A percentile compares a stretch with the other conserved stretches of the same genome.
Evolutionary conservation across 2,329 filamentous ascomycete species (phyloP).

Genomic region (Fusarium equiseti): DNA sequence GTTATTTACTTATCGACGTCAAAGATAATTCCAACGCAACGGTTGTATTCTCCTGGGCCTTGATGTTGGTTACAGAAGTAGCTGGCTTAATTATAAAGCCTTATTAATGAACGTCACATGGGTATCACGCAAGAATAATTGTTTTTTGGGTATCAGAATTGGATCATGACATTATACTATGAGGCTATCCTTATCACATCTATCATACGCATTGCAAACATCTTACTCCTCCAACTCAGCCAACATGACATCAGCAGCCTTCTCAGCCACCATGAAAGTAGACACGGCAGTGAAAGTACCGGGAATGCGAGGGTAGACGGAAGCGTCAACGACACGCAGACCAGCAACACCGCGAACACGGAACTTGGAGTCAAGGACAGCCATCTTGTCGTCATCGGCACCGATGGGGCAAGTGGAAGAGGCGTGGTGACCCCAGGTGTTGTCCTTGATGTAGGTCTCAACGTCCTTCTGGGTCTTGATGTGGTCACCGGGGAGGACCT

Average conservation of each 20-base stretch:
- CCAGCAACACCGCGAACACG: conserved; percentile 60
- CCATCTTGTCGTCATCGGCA: conserved; percentile 48
- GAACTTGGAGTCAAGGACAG: conserved; percentile 63
- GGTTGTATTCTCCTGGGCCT: neutral
- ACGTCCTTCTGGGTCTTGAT: conserved; percentile 36
- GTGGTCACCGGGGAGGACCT: conserved; percentile 33
- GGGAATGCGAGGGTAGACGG: conserved; percentile 56
- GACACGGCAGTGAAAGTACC: conserved; percentile 52
- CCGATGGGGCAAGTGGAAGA: conserved; percentile 52
- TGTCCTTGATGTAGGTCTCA: conserved; percentile 47
- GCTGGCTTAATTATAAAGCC: no score
- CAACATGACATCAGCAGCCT: conserved; percentile 51
- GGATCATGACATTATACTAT: conserved; percentile 9
- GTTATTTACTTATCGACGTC: no score
- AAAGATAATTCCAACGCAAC: neutral
- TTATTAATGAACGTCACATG: accelerated
- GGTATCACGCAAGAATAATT: neutral
- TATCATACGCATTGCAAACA: neutral
- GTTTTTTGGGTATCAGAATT: neutral
- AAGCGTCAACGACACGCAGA: conserved; percentile 61
- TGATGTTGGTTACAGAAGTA: neutral
- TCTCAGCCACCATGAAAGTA: conserved; percentile 51
- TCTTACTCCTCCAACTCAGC: conserved; percentile 17
- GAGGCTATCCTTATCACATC: conserved; percentile 1
- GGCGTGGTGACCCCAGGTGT: conserved; percentile 53